A percentile compares a stretch with the other conserved stretches of the same genome.
Evolutionary conservation across 192 early-diverging fungal genomes (phyloP).

Genomic region (Backusella luteola): DNA sequence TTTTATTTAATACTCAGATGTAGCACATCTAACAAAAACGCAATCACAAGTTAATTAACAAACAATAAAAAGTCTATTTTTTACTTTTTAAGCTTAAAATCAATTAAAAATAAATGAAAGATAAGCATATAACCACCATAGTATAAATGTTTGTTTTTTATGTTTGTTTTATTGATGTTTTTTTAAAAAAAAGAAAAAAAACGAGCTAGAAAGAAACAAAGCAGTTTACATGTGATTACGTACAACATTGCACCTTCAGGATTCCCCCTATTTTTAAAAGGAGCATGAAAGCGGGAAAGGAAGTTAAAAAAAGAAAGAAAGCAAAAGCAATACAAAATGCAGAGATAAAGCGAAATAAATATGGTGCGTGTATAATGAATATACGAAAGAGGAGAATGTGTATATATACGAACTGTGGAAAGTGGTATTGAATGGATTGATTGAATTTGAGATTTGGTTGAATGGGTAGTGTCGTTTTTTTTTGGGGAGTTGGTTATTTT

Average conservation of each 20-base stretch:
- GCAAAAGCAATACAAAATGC: background rate
- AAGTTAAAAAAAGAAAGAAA: background rate
- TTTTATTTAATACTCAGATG: background rate
- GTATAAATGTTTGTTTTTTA: background rate
- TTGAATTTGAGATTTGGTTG: background rate
- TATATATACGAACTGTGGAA: background rate
- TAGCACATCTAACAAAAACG: background rate
- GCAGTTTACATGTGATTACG: constrained; percentile 2
- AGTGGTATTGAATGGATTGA: background rate
- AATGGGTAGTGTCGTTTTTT: background rate
- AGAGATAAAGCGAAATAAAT: background rate
- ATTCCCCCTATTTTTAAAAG: constrained; percentile 4
- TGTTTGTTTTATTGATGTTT: background rate
- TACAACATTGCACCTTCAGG: background rate
- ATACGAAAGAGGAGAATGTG: background rate
- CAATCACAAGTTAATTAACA: background rate
- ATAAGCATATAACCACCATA: background rate
- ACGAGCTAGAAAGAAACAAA: background rate
- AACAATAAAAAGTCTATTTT: constrained; percentile 6
- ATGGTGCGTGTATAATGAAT: background rate
- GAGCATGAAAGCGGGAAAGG: constrained; percentile 1
- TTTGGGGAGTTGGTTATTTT: background rate
- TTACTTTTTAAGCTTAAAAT: background rate
- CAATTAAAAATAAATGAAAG: background rate
- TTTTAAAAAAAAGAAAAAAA: background rate